Evolutionary conservation across 164 flowering plant genomes (phyloP), one percentile per base, ranked within the genome.

Genomic region (Aristolochia fimbriata): DNA sequence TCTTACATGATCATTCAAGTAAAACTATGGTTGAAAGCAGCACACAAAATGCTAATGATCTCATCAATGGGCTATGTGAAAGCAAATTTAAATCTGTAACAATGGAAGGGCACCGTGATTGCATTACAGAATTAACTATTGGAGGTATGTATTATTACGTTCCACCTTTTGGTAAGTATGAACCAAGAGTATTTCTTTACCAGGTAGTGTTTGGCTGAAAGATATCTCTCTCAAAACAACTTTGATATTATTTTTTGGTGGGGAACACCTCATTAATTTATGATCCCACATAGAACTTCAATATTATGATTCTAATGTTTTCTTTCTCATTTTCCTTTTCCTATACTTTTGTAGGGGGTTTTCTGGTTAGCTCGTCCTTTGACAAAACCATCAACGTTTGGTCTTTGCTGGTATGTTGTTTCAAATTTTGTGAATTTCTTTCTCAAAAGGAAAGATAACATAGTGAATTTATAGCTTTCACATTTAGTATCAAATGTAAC

Each of bases 281-380:
- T 7, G 10, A 27, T 37, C 43, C 12, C 0, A 37, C 4, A 37
- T 1, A 15, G 50, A 19, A 23, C 20, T 43, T 49, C 49, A 1
- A 47, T 25, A 17, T n/a, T 19, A 37, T 25, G 20, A 15, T 23
- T n/a, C n/a, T 48, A 19, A 47, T 23, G 15, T 24, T 13, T 59
- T 15, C 16, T 59, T 47, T 5, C 46, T 24, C 14, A 15, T 43
- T 24, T 58, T 37, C 30, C 19, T 58, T 51, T 20, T 51, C 24
- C 14, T 20, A 51, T 20, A 51, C n/a, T 71, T 57, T 69, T 78
- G 76, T 66, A 93, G 98, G 95, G 14, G 91, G 80, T 1, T 86
- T 76, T 74, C 77, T 93, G 43, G 81, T 90, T 71, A 88, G 97
- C 82, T 82, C 92, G 43, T 93, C 97, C 48, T 82, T 71, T 71